Evolutionary conservation across 2,329 filamentous ascomycete species (phyloP), one percentile per base, ranked within the genome.

Genomic region (Sporothrix mexicana): DNA sequence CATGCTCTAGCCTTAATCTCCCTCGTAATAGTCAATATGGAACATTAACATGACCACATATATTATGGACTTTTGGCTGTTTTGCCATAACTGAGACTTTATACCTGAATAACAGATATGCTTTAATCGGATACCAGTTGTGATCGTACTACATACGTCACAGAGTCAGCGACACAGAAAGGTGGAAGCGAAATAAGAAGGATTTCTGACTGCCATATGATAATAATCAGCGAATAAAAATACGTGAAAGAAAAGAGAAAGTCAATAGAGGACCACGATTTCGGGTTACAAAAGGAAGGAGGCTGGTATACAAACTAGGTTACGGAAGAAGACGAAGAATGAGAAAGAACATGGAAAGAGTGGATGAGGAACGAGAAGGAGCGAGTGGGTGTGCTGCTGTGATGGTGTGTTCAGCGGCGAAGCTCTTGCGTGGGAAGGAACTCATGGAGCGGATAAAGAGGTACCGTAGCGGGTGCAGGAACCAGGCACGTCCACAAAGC

Each of bases 391-490:
- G 15, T 49, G 64, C 23, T 36, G 45, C 15, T 25, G 23, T 49
- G 23, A 15, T 10, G 7, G 13, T 68, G 64, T 17, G 23, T 25
- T 47, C 41, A 17, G 61, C 61, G 61, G 61, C 61, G 61, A 20
- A 66, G 61, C 41, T 5, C 13, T 51, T 51, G 23, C 45, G 64
- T 36, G 64, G 64, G 49, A 51, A 23, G 49, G 61, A 57, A 36
- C 17, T 49, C 23, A n/a, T 53, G 59, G 59, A 67, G 66, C 70
- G 61, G 70, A 61, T 67, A 59, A 72, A 49, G 45, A 71, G 57
- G 70, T 68, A n/a, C 49, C 9, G 61, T 43, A 43, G 70, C 62
- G 67, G 59, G 57, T 3, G 67, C 59, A 70, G 72, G 70, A 67
- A 57, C 49, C 70, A 72, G 59, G 61, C 47, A 67, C 70, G 47